These are phyloP conservation scores for Chrysosporium queenslandicum DNA, from an alignment of 2,329 filamentous ascomycete species.

Conservation along the genomic window DNA sequence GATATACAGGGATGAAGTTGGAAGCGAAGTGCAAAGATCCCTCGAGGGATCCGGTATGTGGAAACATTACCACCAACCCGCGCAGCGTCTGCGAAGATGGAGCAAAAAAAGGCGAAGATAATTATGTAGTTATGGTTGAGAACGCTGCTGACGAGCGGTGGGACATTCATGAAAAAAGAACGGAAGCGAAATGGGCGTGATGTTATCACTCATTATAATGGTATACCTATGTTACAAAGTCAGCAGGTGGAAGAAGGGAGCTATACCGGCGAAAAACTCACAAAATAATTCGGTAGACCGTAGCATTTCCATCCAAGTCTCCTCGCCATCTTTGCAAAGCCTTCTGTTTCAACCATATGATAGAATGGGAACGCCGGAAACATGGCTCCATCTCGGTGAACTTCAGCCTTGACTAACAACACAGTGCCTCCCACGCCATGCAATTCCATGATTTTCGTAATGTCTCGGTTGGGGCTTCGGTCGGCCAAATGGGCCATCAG, in stretches of 20 bases:
- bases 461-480: slow-evolving; percentile 46
- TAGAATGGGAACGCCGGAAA: slow-evolving; percentile 96
- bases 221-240: slow-evolving; percentile 55
- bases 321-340: slow-evolving; percentile 94
- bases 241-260: slow-evolving; percentile 2
- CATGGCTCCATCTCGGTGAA: slow-evolving; percentile 96
- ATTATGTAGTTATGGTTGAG: neutral
- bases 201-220: slow-evolving; percentile 66
- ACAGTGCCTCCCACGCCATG: slow-evolving; percentile 93
- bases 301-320: slow-evolving; percentile 74
- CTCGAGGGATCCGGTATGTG: neutral
- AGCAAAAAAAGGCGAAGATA: neutral
- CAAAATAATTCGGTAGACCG: slow-evolving; percentile 95
- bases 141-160: neutral
- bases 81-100: neutral
- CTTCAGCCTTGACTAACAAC: slow-evolving; percentile 87
- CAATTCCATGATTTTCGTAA: slow-evolving; percentile 57
- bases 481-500: slow-evolving; percentile 78
- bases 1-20: slow-evolving; percentile 7
- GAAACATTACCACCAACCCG: neutral
- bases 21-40: neutral
- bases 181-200: neutral
- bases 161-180: neutral
- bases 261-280: slow-evolving; percentile 39
- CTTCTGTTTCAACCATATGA: slow-evolving; percentile 93